Percentiles rank a stretch among this genome's conserved stretches.
phyloP scores from a whole-genome alignment of 1,284 basidiomycete species.

The Quambalaria eucalypti region DNA sequence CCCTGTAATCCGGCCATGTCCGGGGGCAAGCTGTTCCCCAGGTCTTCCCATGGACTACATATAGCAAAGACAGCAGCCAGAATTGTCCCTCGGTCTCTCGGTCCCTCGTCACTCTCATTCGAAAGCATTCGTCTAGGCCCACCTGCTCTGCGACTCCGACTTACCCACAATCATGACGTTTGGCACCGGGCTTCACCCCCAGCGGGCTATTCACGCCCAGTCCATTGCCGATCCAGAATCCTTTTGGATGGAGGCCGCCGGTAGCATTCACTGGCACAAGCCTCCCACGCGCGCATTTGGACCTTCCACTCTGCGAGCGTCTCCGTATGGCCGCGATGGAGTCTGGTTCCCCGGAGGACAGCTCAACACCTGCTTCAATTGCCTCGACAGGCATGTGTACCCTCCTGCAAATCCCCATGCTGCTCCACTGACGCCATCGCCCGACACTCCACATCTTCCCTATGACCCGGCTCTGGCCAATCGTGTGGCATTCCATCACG shows the following conservation, averaged over 20 bases:
- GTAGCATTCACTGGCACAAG: constrained; percentile 29
- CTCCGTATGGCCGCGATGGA: constrained; percentile 14
- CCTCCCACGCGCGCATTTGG: constrained; percentile 23
- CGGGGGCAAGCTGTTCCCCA: too few species aligned
- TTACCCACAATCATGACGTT: background rate
- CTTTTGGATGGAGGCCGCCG: constrained; percentile 31
- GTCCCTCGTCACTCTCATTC: too few species aligned
- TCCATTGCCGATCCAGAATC: constrained; percentile 18
- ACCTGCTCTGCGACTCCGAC: too few species aligned
- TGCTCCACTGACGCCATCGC: constrained; percentile 20
- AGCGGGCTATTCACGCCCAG: constrained; percentile 23
- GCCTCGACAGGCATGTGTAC: constrained; percentile 22
- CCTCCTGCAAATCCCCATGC: constrained; percentile 10
- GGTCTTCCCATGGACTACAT: too few species aligned
- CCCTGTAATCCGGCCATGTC: too few species aligned
- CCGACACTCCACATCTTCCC: constrained; percentile 25
- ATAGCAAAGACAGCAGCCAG: too few species aligned
- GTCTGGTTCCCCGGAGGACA: constrained; percentile 31
- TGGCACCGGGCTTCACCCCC: constrained; percentile 12
- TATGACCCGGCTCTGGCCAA: constrained; percentile 15
- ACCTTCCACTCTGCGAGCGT: constrained; percentile 5
- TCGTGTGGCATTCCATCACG: constrained; percentile 25
- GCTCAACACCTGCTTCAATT: constrained; percentile 27
- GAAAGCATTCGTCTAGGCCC: too few species aligned
- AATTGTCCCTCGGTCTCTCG: too few species aligned